These are phyloP conservation scores for Cryptococcus floricola DNA, from an alignment of 1,284 basidiomycete genomes.

Conservation along the genomic window DNA sequence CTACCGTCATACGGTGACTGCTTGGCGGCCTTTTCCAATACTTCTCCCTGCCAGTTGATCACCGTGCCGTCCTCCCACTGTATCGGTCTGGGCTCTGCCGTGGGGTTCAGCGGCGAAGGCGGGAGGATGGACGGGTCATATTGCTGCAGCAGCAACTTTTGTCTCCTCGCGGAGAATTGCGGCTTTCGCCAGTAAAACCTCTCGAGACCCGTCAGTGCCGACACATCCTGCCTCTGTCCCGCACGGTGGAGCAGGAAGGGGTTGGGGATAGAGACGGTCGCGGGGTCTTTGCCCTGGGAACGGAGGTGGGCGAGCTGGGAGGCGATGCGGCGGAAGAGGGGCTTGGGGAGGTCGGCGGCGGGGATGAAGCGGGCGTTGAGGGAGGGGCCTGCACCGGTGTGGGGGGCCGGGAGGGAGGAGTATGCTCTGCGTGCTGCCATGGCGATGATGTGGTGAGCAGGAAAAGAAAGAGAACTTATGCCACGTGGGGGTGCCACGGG, in stretches of 20 bases:
- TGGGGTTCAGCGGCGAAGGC: conserved; percentile 23
- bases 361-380: not conserved
- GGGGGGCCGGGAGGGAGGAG: not conserved
- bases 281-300: not conserved
- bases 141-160: conserved; percentile 29
- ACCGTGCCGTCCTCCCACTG: conserved; percentile 18
- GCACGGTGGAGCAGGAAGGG: conserved; percentile 29
- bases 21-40: conserved; percentile 12
- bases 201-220: conserved; percentile 5
- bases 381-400: not conserved
- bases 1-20: conserved; percentile 31
- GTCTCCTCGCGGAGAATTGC: conserved; percentile 27
- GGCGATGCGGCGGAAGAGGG: conserved; percentile 19
- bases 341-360: conserved; percentile 20
- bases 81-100: conserved; percentile 4
- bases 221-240: conserved; percentile 1
- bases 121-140: conserved; percentile 31
- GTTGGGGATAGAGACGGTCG: conserved; percentile 25
- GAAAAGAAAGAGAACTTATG: not conserved
- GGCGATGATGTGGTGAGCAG: not conserved
- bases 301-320: not conserved
- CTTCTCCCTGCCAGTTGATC: conserved; percentile 21
- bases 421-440: not conserved
- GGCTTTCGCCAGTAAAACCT: conserved; percentile 12
- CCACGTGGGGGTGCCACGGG: not conserved